Percentiles rank a stretch among this genome's conserved stretches.
phyloP scores from a whole-genome alignment of 495 filamentous ascomycete genomes.

The Usnea hakonensis region DNA sequence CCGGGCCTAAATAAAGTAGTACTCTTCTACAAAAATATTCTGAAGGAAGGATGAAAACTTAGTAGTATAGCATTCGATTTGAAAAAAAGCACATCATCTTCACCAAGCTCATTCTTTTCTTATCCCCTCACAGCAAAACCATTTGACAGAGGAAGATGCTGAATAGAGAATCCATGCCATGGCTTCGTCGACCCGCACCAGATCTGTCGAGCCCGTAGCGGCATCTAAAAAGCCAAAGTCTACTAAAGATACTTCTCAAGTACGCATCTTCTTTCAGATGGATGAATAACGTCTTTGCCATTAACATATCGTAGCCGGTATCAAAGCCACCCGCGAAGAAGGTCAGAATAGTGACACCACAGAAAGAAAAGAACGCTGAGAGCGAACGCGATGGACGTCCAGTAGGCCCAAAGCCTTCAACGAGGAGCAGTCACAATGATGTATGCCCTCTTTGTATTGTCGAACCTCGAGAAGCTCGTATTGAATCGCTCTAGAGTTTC shows the following conservation, averaged over 20 bases:
- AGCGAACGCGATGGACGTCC: background rate
- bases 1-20: too few species aligned
- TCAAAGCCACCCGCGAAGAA: constrained; percentile 10
- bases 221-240: background rate
- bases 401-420: background rate
- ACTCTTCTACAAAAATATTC: too few species aligned
- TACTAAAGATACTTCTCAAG: background rate
- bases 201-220: constrained; percentile 3
- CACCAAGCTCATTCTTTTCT: background rate
- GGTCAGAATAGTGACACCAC: constrained; percentile 3
- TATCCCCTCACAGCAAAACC: background rate
- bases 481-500: constrained; percentile 39
- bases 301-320: background rate
- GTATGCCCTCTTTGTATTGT: background rate
- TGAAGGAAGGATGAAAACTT: too few species aligned
- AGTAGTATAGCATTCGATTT: too few species aligned
- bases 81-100: too few species aligned
- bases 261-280: background rate
- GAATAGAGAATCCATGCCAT: background rate
- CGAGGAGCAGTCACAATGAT: constrained; percentile 22
- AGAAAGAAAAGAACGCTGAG: background rate
- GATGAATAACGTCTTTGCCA: background rate
- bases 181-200: constrained; percentile 3
- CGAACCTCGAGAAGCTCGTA: background rate
- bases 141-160: background rate